Evolutionary conservation across 345 rosid genomes (phyloP).

Genomic region (Clarkia xantiana): DNA sequence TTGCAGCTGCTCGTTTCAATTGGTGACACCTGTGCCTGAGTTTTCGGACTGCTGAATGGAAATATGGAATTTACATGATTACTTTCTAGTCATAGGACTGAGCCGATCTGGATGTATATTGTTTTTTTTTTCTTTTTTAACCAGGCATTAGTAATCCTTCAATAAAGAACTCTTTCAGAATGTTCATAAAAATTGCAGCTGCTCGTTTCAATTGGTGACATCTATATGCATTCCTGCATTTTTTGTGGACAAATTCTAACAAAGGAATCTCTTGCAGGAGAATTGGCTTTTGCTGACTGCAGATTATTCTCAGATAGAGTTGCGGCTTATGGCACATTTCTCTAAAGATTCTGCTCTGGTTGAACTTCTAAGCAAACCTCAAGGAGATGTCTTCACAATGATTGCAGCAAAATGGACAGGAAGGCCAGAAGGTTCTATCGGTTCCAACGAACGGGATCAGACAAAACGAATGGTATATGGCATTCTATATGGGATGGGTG

Average conservation of each 20-base stretch:
- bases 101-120: no score
- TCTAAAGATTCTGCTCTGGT: slow-evolving; percentile 67
- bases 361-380: slow-evolving; percentile 59
- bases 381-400: slow-evolving; percentile 83
- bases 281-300: slow-evolving; percentile 80
- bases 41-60: no score
- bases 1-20: no score
- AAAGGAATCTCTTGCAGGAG: slow-evolving; percentile 35
- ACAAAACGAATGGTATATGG: slow-evolving; percentile 89
- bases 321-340: slow-evolving; percentile 92
- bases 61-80: no score
- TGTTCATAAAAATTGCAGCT: no score
- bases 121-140: no score
- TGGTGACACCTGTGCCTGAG: no score
- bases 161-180: no score
- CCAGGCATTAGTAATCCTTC: no score
- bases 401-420: slow-evolving; percentile 87
- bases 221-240: no score
- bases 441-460: slow-evolving; percentile 65
- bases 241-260: not conserved
- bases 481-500: slow-evolving; percentile 98
- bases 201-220: no score
- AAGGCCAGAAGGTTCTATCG: slow-evolving; percentile 44
- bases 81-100: no score
- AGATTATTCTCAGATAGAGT: slow-evolving; percentile 95